Evolutionary conservation across 2,329 filamentous ascomycete species (phyloP), one percentile per base, ranked within the genome.

Genomic region (Diplodia mutila): DNA sequence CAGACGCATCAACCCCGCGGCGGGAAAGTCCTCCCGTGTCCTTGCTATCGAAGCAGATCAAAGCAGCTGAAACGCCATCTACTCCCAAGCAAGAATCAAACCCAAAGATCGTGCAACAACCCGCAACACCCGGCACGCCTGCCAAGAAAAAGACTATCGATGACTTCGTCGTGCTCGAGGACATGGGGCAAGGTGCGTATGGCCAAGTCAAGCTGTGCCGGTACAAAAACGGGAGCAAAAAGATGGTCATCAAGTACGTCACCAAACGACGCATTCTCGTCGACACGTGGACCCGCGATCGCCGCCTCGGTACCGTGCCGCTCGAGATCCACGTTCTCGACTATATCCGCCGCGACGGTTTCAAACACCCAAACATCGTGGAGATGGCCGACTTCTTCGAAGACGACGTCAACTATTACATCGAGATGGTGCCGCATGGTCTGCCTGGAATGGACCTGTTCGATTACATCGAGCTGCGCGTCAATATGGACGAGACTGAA

Each of bases 161-260:
- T 65, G 93, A 97, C 76, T 99, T 97, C 77, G 85, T 90, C 51
- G 94, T 99, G 69, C 83, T 99, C 14, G 95, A 99, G 80, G 95
- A 99, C 69, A 98, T 99, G 94, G 95, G 95, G 4, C 93, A 97
- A 80, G 95, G 95, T 49, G 95, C 95, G 1, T 99, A 99, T 76
- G 95, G 95, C 1, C 94, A 99, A 80, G 95, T 99, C 68, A 99
- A 99, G 78, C 86, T 99, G 57, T 94, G 92, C 64, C 89, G 94
- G 34, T 91, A 95, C 81, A 96, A 94, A 81, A 88, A 86, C 63
- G 88, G 83, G 27, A 83, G 87, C 64, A 91, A 90, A 77, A 97
- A 96, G 79, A 91, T 96, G 70, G 94, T 99, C 23, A 86, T 99
- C 75, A 99, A 99, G 79, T 99, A 97, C 77, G 95, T 99, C 61